Conservation (phyloP, 257 asterid genomes). For the Nicotiana tomentosiformis region DNA sequence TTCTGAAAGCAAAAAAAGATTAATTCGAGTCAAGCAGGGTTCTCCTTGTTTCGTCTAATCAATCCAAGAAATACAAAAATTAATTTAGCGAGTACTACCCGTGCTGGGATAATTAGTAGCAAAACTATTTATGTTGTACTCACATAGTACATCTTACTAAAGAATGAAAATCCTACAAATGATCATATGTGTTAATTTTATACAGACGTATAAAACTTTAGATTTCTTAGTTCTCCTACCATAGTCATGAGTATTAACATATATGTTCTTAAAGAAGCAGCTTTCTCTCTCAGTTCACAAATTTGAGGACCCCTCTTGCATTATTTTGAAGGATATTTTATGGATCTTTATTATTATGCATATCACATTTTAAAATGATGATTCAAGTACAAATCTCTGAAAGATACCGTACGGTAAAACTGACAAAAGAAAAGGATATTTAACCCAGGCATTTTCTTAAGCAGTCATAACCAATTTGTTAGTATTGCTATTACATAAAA, state of each 20-base stretch:
- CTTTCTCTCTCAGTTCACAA: background rate
- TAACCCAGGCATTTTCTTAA: background rate
- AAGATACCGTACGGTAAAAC: background rate
- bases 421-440: background rate
- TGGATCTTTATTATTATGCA: background rate
- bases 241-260: background rate
- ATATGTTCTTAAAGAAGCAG: background rate
- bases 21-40: too few species aligned
- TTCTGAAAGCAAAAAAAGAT: too few species aligned
- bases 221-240: background rate
- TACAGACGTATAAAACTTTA: background rate
- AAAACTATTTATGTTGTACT: background rate
- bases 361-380: background rate
- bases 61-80: background rate
- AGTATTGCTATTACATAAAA: too few species aligned
- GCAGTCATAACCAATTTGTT: background rate
- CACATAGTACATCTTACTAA: background rate
- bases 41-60: too few species aligned
- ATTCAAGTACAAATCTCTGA: background rate
- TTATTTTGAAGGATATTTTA: background rate
- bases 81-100: background rate
- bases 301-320: background rate
- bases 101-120: background rate
- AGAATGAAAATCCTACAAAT: background rate
- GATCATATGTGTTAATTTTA: background rate